Base-by-base conservation (phyloP, 768 basidiomycete genomes). In the Imleria badia region DNA sequence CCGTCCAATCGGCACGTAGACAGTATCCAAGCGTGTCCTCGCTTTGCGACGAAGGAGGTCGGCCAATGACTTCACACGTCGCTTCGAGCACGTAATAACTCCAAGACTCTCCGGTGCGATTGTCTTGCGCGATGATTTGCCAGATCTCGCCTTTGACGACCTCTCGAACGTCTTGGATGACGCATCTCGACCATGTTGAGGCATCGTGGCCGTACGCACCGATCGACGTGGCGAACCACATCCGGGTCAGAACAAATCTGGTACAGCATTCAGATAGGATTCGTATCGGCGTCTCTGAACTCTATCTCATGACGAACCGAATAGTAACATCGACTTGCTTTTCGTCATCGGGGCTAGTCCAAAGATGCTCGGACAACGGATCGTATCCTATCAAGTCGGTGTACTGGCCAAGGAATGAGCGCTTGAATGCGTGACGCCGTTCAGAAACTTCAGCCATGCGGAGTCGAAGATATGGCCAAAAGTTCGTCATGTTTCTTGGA, bases 31-130 rank as follows among this genome's bases (percentile, higher is more conserved):
- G 59, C 38, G 45, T 36, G 22, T 46, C 17, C 33, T 44, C 31
- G 36, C 30, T 31, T 40, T 20, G 39, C 40, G 45, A 48, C 20
- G 51, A 42, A 15, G 68, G 61, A 7, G 68, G 58, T 31, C 67
- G 72, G 1, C 87, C 87, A 50, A 89, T 77, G 31, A 86, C 83
- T 62, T 91, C 89, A 62, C 89, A 89, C 0, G 89, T 91, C 20
- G 79, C 65, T 55, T 87, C 87, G 1, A 92, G 69, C 26, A 89
- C 82, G 62, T 84, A 83, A 58, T 81, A 77, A 12, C 19, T 38
- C 34, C 45, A 48, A 11, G 63, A 66, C 52, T 78, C 72, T 20
- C 57, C 65, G 13, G 59, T 54, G 2, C 54, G 38, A 1, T 45
- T 43, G 19, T 63, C 54, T 14, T 51, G 63, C 12, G 77, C 61